Percentiles rank a stretch among this genome's conserved stretches.
Conservation (phyloP, 306 rosid species). For the Trifolium fragiferum region DNA sequence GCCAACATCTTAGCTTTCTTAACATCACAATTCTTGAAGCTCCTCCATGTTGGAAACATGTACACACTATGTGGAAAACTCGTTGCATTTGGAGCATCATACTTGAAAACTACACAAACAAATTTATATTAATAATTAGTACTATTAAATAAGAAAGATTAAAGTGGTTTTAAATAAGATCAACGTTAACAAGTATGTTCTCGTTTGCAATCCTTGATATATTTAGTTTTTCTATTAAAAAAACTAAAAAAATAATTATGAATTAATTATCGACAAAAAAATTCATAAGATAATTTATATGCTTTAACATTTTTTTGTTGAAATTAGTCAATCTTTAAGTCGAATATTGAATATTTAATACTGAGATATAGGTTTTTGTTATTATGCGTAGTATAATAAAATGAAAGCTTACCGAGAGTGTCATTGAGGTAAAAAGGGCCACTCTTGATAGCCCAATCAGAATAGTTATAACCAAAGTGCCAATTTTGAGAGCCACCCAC, state of each 20-base stretch:
- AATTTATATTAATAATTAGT: not conserved
- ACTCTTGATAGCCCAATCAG: slow-evolving; percentile 55
- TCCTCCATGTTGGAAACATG: slow-evolving; percentile 48
- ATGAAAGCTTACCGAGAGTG: slow-evolving; percentile 53
- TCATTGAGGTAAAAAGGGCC: slow-evolving; percentile 66
- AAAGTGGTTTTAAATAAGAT: no score
- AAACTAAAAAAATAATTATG: no score
- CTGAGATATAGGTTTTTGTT: no score
- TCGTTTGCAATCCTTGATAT: no score
- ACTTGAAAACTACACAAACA: slow-evolving; percentile 64
- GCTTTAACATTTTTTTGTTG: no score
- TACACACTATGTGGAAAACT: slow-evolving; percentile 67
- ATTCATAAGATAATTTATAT: no score
- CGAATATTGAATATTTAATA: no score
- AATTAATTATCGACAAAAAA: no score
- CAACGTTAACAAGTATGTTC: no score
- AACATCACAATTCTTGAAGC: slow-evolving; percentile 63
- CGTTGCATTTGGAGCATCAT: slow-evolving; percentile 57
- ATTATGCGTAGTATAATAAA: no score
- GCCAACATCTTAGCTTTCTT: slow-evolving; percentile 52
- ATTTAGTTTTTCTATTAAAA: no score
- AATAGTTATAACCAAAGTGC: slow-evolving; percentile 63
- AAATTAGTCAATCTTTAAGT: no score
- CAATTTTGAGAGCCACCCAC: slow-evolving; percentile 69
- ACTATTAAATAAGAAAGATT: not conserved